A percentile compares a stretch with the other conserved stretches of the same genome.
These are phyloP conservation scores for Bretschneidera sinensis DNA, from an alignment of 345 rosid species.

Conservation along the genomic window DNA sequence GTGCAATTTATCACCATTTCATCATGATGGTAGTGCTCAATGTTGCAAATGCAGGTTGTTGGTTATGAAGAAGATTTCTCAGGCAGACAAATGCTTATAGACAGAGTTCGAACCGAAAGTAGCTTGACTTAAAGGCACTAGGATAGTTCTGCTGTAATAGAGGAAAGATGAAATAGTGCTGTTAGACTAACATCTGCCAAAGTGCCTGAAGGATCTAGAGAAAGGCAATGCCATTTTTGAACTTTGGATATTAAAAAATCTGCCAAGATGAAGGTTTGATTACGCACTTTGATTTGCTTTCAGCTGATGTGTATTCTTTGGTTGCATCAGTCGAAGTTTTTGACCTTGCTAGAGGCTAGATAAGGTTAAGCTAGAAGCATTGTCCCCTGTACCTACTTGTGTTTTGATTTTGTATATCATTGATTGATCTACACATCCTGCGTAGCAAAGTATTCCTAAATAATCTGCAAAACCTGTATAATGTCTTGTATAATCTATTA, in stretches of 20 bases:
- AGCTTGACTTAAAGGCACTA: slow-evolving; percentile 42
- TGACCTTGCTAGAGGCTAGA: not conserved
- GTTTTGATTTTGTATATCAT: not conserved
- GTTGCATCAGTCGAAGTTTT: too few relatives aligned
- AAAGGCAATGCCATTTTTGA: not conserved
- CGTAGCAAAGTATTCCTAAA: not conserved
- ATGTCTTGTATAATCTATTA: too few relatives aligned
- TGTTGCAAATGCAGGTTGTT: slow-evolving; percentile 60
- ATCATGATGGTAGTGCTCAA: not conserved
- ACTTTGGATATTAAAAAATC: not conserved
- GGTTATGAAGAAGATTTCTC: slow-evolving; percentile 92
- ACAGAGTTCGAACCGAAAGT: slow-evolving; percentile 81
- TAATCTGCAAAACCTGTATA: too few relatives aligned
- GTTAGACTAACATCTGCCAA: not conserved
- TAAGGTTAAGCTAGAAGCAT: not conserved
- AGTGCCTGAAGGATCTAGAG: not conserved
- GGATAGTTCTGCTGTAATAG: too few relatives aligned
- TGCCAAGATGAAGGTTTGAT: not conserved
- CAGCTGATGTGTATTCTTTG: not conserved
- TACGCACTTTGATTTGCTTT: not conserved
- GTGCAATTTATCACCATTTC: not conserved
- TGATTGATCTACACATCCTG: not conserved
- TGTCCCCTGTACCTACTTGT: too few relatives aligned
- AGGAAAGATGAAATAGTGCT: too few relatives aligned
- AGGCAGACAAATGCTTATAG: slow-evolving; percentile 95